phyloP scores from a whole-genome alignment of 257 asterid species.

The Echites panduratus region DNA sequence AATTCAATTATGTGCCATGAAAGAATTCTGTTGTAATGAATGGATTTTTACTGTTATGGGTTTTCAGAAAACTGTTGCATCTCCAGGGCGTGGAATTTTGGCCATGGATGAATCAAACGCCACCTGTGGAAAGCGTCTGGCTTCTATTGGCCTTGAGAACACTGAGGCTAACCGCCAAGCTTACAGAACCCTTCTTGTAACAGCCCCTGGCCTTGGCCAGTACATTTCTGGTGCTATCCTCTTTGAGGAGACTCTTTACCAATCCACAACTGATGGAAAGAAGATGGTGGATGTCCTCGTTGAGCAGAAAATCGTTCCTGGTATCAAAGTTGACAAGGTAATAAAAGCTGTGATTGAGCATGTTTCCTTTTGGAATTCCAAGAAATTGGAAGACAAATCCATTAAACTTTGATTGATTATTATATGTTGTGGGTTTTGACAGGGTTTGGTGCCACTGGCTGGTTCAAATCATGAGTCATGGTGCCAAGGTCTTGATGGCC shows the following conservation, averaged over 20 bases:
- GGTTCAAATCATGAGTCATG: conserved; percentile 94
- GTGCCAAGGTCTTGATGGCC: conserved; percentile 99
- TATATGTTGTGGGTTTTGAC: background rate
- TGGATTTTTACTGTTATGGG: background rate
- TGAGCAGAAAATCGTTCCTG: conserved; percentile 80
- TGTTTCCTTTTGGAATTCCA: background rate
- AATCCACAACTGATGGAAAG: conserved; percentile 69
- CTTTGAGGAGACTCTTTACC: conserved; percentile 90
- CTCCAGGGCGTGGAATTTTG: conserved; percentile 83
- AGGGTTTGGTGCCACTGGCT: conserved; percentile 94
- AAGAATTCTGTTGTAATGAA: background rate
- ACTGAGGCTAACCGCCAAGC: conserved; percentile 96
- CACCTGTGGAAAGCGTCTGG: conserved; percentile 83
- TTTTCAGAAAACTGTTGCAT: conserved; percentile 67
- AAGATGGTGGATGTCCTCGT: conserved; percentile 78
- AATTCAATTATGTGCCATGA: background rate
- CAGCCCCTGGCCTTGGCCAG: conserved; percentile 71
- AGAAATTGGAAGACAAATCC: background rate
- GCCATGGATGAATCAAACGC: conserved; percentile 97
- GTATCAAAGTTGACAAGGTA: conserved; percentile 93
- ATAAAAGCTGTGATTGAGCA: background rate
- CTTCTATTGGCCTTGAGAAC: conserved; percentile 87
- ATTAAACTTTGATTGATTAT: background rate
- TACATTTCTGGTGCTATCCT: conserved; percentile 90
- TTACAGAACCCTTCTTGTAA: conserved; percentile 71